Percentiles rank a stretch among this genome's conserved stretches.
phyloP scores from a whole-genome alignment of 768 basidiomycete genomes.

The Pulveroboletus ravenelii region DNA sequence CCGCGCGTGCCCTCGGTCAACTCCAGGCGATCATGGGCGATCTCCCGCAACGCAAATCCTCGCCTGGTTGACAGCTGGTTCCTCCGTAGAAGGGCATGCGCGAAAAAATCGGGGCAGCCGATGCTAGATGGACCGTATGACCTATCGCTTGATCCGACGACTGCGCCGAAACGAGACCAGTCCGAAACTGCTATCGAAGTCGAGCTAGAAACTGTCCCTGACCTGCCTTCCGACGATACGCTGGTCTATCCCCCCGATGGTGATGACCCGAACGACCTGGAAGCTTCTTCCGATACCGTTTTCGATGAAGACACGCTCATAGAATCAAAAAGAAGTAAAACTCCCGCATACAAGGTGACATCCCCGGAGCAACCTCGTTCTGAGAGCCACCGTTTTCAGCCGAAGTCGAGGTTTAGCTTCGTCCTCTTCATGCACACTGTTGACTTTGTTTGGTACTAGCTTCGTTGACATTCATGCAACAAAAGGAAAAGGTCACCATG shows the following conservation, averaged over 20 bases:
- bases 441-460: constrained; percentile 16
- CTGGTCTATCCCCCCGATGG: constrained; percentile 9
- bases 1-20: constrained; percentile 26
- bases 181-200: constrained; percentile 2
- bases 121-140: constrained; percentile 19
- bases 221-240: constrained; percentile 24
- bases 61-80: constrained; percentile 26
- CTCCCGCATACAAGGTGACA: constrained; percentile 16
- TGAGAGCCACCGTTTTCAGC: neutral
- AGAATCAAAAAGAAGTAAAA: neutral
- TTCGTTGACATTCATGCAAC: neutral
- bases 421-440: neutral
- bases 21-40: constrained; percentile 27
- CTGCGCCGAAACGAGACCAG: constrained; percentile 8
- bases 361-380: neutral
- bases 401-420: constrained; percentile 15
- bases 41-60: constrained; percentile 17
- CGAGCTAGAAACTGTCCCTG: neutral
- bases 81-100: constrained; percentile 18
- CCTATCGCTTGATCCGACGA: constrained; percentile 11
- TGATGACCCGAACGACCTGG: constrained; percentile 6
- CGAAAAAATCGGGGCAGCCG: constrained; percentile 21
- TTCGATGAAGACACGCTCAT: constrained; percentile 7
- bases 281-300: constrained; percentile 22
- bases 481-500: neutral